These are phyloP conservation scores for Trametes polyzona DNA, from an alignment of 1,284 basidiomycete species.

Conservation along the genomic window DNA sequence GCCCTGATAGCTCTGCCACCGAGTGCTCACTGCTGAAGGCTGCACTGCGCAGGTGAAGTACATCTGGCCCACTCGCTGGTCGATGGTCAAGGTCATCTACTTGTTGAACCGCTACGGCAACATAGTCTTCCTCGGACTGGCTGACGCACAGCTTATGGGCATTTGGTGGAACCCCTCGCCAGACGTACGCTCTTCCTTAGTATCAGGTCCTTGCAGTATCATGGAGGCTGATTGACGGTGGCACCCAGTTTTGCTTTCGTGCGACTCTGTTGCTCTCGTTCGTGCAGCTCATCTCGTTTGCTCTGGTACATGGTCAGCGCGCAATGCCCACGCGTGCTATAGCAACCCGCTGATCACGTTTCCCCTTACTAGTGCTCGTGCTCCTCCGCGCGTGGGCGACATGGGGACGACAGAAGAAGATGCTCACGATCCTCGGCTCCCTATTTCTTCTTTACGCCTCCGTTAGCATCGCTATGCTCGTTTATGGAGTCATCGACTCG, in stretches of 20 bases:
- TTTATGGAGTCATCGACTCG: constrained; percentile 11
- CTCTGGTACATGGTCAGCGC: constrained; percentile 20
- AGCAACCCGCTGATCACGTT: neutral
- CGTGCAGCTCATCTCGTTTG: constrained; percentile 19
- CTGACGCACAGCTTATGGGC: constrained; percentile 13
- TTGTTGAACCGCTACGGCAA: constrained; percentile 24
- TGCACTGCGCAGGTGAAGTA: constrained; percentile 10
- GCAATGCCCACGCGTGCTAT: neutral
- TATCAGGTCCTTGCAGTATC: neutral
- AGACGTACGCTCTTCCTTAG: neutral
- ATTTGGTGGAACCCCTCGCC: constrained; percentile 13
- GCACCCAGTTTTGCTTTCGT: constrained; percentile 19
- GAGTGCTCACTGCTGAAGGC: neutral
- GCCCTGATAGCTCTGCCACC: neutral
- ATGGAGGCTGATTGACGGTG: neutral
- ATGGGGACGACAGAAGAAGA: constrained; percentile 17
- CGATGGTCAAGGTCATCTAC: constrained; percentile 24
- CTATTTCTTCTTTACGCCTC: constrained; percentile 16
- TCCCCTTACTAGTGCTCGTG: constrained; percentile 20
- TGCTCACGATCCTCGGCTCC: constrained; percentile 12
- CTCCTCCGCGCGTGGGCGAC: constrained; percentile 25
- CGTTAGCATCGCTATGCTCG: constrained; percentile 13
- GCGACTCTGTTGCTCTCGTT: constrained; percentile 12
- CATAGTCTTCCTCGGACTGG: constrained; percentile 9
- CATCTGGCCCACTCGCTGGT: constrained; percentile 28